A percentile compares a stretch with the other conserved stretches of the same genome.
Conservation (phyloP, 2,329 filamentous ascomycete genomes). For the Boeremia lycopersici region DNA sequence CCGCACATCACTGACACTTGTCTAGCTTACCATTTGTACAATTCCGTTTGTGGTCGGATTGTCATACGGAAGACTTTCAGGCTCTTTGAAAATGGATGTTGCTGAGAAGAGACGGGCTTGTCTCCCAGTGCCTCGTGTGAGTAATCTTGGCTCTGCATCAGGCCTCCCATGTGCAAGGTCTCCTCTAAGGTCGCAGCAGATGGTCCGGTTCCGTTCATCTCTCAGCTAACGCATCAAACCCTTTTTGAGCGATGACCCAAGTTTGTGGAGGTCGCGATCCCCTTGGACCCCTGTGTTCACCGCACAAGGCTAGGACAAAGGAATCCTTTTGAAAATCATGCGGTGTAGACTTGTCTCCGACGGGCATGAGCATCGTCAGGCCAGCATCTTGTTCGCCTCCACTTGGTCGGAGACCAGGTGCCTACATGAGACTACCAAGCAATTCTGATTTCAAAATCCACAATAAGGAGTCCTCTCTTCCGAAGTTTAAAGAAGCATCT, state of each 20-base stretch:
- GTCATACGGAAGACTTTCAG: constrained; percentile 1
- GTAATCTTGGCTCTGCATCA: constrained; percentile 21
- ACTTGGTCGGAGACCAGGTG: constrained; percentile 20
- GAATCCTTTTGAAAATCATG: constrained; percentile 16
- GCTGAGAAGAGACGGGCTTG: constrained; percentile 27
- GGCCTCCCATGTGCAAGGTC: constrained; percentile 25
- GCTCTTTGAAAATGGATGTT: background rate
- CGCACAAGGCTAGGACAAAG: constrained; percentile 6
- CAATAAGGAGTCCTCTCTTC: constrained; percentile 29
- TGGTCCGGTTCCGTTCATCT: constrained; percentile 30
- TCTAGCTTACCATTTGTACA: constrained; percentile 11
- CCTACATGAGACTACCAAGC: constrained; percentile 13
- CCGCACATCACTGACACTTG: constrained; percentile 28
- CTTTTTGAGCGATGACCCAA: constrained; percentile 28
- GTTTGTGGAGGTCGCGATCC: constrained; percentile 27
- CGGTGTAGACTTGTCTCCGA: constrained; percentile 32
- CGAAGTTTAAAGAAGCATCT: constrained; percentile 26
- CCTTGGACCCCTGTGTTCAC: constrained; percentile 26
- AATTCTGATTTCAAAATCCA: constrained; percentile 5
- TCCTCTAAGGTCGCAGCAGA: constrained; percentile 24
- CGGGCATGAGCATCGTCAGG: constrained; percentile 16
- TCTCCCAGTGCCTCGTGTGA: constrained; percentile 19
- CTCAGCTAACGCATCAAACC: constrained; percentile 30
- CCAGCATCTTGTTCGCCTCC: constrained; percentile 22
- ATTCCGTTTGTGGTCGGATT: constrained; percentile 3